Base-by-base conservation (phyloP, 2,329 filamentous ascomycete species). In the Rhynchosporium graminicola region DNA sequence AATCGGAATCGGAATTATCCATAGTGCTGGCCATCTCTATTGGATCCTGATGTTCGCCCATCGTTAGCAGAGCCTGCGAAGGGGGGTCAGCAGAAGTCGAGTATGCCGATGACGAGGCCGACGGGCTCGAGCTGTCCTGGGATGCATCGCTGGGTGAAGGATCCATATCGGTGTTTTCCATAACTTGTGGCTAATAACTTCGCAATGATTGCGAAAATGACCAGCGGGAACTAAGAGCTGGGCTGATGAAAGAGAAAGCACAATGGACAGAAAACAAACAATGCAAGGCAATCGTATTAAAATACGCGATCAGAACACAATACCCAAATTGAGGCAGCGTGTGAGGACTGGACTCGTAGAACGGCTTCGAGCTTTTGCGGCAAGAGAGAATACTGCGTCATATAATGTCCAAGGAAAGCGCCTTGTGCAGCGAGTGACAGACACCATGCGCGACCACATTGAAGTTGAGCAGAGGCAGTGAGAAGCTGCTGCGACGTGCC, bases 1-100 rank as follows among this genome's bases (percentile, higher is more conserved):
- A 75, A 54, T 72, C 69, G 33, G 73, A 75, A 45, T 73, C 69
- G 66, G 71, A 65, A 57, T 67, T 63, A 28, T 68, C 57, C 60
- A 67, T 60, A 15, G 65, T 46, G 26, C 59, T 59, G 15, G 33
- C 60, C 60, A 68, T 60, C 51, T 62, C 62, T 51, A 57, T 54
- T 29, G 62, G 45, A 7, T 38, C 36, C 31, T 62, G 59, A 43
- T 50, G 45, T 36, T 61, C 62, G 52, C 62, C 61, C 52, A 62
- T 54, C 47, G 38, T 60, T 20, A 29, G 57, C 28, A 62, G 43
- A 55, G 59, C 62, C 62, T 68, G 67, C 56, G 62, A 28, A 59
- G 63, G 66, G 42, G 65, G 63, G 57, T 67, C 64, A 65, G 65
- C 64, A 60, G 68, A 65, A 57, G 67, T 64, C 58, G 67, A 62